A percentile compares a stretch with the other conserved stretches of the same genome.
These are phyloP conservation scores for Diversispora eburnea DNA, from an alignment of 192 early-diverging fungal genomes.

Conservation along the genomic window DNA sequence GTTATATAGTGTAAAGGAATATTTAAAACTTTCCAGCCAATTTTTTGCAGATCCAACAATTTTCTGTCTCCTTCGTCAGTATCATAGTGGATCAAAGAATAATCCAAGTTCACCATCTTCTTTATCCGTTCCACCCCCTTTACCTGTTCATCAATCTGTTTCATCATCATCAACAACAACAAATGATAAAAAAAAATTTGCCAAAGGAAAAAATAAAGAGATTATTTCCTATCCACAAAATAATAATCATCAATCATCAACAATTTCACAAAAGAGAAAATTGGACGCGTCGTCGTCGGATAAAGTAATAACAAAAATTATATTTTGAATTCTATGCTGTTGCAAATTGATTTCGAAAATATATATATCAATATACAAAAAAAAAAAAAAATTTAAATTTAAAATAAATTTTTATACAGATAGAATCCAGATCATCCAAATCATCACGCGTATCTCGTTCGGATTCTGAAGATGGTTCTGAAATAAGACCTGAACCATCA, in stretches of 20 bases:
- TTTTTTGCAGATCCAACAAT: constrained; percentile 25
- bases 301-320: no score
- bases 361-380: no score
- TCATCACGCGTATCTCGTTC: not conserved
- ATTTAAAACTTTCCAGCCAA: constrained; percentile 12
- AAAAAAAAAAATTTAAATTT: no score
- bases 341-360: no score
- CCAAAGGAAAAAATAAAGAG: no score
- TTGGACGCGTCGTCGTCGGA: no score
- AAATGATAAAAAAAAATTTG: no score
- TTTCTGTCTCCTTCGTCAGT: constrained; percentile 21
- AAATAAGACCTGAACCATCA: constrained; percentile 12
- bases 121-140: not conserved
- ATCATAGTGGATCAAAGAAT: not conserved
- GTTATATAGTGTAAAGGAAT: constrained; percentile 7
- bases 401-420: no score
- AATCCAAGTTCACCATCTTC: not conserved
- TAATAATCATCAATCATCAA: no score
- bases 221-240: no score
- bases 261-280: no score
- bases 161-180: not conserved
- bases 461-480: not conserved
- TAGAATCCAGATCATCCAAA: not conserved
- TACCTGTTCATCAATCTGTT: not conserved
- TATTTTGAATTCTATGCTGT: no score